A percentile compares a stretch with the other conserved stretches of the same genome.
Evolutionary conservation across 345 rosid genomes (phyloP).

Genomic region (Salix exigua): DNA sequence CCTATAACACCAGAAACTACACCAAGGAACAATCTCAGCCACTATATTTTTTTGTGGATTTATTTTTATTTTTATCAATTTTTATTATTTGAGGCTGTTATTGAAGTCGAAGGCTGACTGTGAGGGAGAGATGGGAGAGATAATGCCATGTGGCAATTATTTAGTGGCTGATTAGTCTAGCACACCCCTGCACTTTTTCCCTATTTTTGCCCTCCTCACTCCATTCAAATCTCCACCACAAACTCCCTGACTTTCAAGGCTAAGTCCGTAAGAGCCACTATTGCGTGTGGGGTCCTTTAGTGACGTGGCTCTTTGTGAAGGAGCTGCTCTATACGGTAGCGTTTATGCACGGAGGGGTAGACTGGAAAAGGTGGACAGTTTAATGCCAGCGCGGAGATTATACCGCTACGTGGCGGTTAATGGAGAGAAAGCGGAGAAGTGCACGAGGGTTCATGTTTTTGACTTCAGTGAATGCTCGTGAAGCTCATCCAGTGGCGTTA

Average conservation of each 20-base stretch:
- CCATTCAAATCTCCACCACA: conserved; percentile 20
- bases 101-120: neutral
- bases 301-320: conserved; percentile 6
- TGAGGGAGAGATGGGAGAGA: neutral
- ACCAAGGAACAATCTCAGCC: conserved; percentile 55
- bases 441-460: neutral
- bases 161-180: conserved; percentile 11
- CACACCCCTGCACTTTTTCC: conserved; percentile 20
- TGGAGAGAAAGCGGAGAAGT: neutral
- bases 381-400: neutral
- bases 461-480: neutral
- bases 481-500: neutral
- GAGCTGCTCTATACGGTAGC: neutral
- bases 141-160: conserved; percentile 13
- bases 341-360: no score
- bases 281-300: neutral
- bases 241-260: conserved; percentile 5
- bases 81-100: conserved; percentile 23
- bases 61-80: neutral
- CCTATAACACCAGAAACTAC: conserved; percentile 40
- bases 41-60: conserved; percentile 40
- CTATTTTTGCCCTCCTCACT: neutral
- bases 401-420: conserved; percentile 15
- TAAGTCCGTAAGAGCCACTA: conserved; percentile 7
- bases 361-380: neutral